Conservation (phyloP, 2,329 filamentous ascomycete species). For the Cordyceps militaris region DNA sequence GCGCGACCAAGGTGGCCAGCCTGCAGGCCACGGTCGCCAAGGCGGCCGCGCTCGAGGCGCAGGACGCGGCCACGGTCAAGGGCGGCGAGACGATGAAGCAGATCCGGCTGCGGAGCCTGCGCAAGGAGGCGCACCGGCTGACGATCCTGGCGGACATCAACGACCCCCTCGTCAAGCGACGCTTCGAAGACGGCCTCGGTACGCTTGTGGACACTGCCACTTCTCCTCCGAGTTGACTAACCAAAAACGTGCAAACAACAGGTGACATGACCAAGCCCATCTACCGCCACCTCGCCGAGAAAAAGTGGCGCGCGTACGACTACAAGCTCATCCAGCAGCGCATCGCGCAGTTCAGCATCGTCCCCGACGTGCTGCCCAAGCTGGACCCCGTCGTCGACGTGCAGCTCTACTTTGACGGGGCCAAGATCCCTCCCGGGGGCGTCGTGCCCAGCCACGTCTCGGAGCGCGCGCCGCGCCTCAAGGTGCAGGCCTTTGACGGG, state of each 20-base stretch:
- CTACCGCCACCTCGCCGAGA: slow-evolving; percentile 81
- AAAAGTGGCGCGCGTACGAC: slow-evolving; percentile 81
- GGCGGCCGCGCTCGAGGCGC: slow-evolving; percentile 59
- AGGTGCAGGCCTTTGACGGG: slow-evolving; percentile 80
- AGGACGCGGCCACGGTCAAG: slow-evolving; percentile 47
- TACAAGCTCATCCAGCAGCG: slow-evolving; percentile 75
- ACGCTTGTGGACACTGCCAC: slow-evolving; percentile 22
- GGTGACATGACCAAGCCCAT: slow-evolving; percentile 95
- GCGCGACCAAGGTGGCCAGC: slow-evolving; percentile 68
- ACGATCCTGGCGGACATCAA: slow-evolving; percentile 93
- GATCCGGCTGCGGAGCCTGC: slow-evolving; percentile 7
- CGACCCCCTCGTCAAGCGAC: slow-evolving; percentile 86
- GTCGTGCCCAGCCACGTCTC: slow-evolving; percentile 69
- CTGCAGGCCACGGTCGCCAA: slow-evolving; percentile 62
- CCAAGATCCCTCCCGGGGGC: slow-evolving; percentile 66
- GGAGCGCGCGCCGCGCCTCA: slow-evolving; percentile 66
- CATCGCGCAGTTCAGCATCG: slow-evolving; percentile 75
- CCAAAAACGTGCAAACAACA: slow-evolving; percentile 29
- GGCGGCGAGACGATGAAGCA: slow-evolving; percentile 39
- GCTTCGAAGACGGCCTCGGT: slow-evolving; percentile 89
- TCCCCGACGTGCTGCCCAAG: slow-evolving; percentile 79
- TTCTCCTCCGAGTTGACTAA: no score
- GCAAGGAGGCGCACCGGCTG: slow-evolving; percentile 58
- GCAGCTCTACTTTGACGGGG: slow-evolving; percentile 68
- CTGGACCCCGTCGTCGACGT: slow-evolving; percentile 75